Conservation (phyloP, 306 rosid species). For the Gleditsia sinensis region DNA sequence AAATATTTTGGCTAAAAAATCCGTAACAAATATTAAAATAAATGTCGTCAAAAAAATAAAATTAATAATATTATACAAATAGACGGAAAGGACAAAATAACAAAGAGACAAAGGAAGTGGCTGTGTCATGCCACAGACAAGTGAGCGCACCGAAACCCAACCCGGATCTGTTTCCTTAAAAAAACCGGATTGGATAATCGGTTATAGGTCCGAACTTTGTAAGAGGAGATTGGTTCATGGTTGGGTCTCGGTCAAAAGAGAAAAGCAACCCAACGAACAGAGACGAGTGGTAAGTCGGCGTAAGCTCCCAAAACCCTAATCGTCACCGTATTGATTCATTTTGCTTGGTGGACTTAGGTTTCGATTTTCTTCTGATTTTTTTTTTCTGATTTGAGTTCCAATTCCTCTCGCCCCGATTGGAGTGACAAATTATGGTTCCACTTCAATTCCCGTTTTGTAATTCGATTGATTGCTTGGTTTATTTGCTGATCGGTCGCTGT, state of each 20-base stretch:
- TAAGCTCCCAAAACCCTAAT: conserved; percentile 44
- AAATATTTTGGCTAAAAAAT: too few relatives aligned
- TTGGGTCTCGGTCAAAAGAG: conserved; percentile 65
- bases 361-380: neutral
- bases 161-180: conserved; percentile 73
- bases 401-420: neutral
- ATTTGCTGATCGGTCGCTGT: conserved; percentile 39
- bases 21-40: too few relatives aligned
- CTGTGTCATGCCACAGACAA: too few relatives aligned
- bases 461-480: conserved; percentile 14
- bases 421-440: neutral
- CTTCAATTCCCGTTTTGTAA: neutral
- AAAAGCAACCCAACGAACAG: conserved; percentile 43
- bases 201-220: conserved; percentile 66
- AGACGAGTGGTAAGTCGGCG: conserved; percentile 47
- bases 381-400: neutral
- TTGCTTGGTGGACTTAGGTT: neutral
- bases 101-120: neutral
- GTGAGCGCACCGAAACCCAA: conserved; percentile 52
- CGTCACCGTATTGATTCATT: neutral
- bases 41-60: too few relatives aligned
- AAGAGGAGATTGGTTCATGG: conserved; percentile 53
- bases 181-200: conserved; percentile 63
- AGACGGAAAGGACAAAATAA: neutral
- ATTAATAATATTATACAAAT: too few relatives aligned